Conservation (phyloP, 192 early-diverging fungal genomes). For the Mortierella alpina region DNA sequence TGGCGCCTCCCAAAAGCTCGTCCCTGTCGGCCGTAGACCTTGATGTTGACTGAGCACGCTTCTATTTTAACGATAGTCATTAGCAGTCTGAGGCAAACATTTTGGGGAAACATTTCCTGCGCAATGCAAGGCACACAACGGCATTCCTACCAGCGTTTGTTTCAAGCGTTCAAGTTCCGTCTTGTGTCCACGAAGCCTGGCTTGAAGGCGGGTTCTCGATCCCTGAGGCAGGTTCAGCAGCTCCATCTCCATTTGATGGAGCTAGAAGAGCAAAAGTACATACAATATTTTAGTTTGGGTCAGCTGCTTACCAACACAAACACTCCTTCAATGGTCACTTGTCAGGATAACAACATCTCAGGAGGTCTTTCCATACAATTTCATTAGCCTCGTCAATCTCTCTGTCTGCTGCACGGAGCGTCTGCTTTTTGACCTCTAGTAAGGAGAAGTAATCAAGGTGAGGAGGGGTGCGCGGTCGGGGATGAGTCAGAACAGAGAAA, state of each 20-base stretch:
- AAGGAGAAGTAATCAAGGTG: neutral
- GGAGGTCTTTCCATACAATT: slow-evolving; percentile 67
- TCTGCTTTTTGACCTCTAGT: slow-evolving; percentile 79
- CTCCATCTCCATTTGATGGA: slow-evolving; percentile 96
- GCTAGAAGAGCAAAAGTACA: slow-evolving; percentile 52
- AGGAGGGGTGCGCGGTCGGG: neutral
- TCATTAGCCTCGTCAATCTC: slow-evolving; percentile 93
- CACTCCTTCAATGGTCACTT: neutral
- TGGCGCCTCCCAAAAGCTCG: slow-evolving; percentile 67
- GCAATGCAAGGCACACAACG: neutral
- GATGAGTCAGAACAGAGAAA: neutral
- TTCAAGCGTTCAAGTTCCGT: slow-evolving; percentile 83
- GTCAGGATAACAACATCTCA: neutral
- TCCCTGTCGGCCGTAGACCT: slow-evolving; percentile 65
- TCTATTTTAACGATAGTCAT: slow-evolving; percentile 35
- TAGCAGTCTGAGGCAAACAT: neutral
- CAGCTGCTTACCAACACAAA: neutral
- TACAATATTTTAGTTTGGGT: neutral
- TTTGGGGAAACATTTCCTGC: neutral
- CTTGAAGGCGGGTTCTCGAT: slow-evolving; percentile 71
- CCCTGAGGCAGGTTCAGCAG: slow-evolving; percentile 76
- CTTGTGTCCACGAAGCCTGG: slow-evolving; percentile 78
- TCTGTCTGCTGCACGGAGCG: slow-evolving; percentile 80
- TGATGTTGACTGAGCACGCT: slow-evolving; percentile 56
- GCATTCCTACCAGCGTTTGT: slow-evolving; percentile 72